Base-by-base conservation (phyloP, 2,329 filamentous ascomycete species). In the Leptographium lundbergii region DNA sequence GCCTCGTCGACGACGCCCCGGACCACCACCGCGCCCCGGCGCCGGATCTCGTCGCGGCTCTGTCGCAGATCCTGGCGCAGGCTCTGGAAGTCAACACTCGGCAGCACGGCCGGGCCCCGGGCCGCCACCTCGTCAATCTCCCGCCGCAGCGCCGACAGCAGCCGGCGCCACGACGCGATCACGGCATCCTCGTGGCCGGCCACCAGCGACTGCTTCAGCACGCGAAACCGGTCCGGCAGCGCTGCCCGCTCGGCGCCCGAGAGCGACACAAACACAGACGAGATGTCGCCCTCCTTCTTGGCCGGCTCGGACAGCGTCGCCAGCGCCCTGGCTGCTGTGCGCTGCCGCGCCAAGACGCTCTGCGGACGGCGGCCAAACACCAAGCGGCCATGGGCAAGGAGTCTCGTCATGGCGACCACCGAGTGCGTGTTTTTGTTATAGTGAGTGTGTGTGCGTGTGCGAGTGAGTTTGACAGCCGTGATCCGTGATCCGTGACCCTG, bases 21-120 rank as follows among this genome's bases (percentile, higher is more conserved):
- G 25, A 91, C 75, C 1, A 91, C 81, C 0, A 81, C 80, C 0
- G 77, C 80, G 10, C 86, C 86, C 1, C 84, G 75, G 64, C 83
- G 81, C 61, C 73, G 71, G 36, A 88, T 78, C 61, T 84, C 82
- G 1, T 72, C 73, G 45, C 69, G 70, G 10, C 74, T 56, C 0
- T 56, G 61, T 9, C 61, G 58, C 3, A 77, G 63, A 3, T 74
- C 74, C 0, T 66, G 67, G 0, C 77, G 70, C 1, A 82, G 67
- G 7, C 75, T 66, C 0, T 67, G 62, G 60, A 77, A 85, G 1
- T 77, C 70, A 4, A 85, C 66, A 54, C 75, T 73, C 0, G 82
- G 82, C 25, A 85, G 74, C 2, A 82, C 73, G 2, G 67, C 67
- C 0, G 79, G 73, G 0, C 79, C 78, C 19, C 71, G 67, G 4